These are phyloP conservation scores for Pestalotiopsis sp. DNA, from an alignment of 2,329 filamentous ascomycete genomes.

Conservation along the genomic window DNA sequence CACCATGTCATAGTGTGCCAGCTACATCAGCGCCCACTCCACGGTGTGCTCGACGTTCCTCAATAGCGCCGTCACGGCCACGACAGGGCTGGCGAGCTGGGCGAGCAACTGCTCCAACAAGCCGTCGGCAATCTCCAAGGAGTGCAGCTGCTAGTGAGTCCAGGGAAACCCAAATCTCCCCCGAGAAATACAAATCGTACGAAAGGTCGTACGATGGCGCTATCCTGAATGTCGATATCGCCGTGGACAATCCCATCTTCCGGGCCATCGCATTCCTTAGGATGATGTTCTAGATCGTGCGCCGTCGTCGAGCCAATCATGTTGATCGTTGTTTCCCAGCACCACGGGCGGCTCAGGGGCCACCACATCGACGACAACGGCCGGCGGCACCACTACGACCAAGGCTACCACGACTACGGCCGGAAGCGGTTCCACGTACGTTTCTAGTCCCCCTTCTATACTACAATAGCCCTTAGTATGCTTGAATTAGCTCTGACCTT, in stretches of 20 bases:
- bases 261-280: too few species aligned
- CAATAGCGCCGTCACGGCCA: conserved; percentile 8
- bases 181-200: too few species aligned
- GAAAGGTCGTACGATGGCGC: too few species aligned
- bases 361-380: conserved; percentile 6
- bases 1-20: conserved; percentile 1
- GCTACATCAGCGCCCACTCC: conserved; percentile 12
- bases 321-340: not conserved
- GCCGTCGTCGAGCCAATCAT: too few species aligned
- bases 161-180: not conserved
- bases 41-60: conserved; percentile 7
- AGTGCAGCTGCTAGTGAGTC: conserved; percentile 9
- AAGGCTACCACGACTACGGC: conserved; percentile 3
- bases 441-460: not conserved
- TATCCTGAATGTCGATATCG: too few species aligned
- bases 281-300: too few species aligned
- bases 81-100: conserved; percentile 3
- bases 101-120: conserved; percentile 12
- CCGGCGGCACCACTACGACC: conserved; percentile 14
- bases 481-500: not conserved
- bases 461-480: not conserved
- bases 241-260: too few species aligned
- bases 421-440: conserved; percentile 7
- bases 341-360: conserved; percentile 1
- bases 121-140: conserved; percentile 11